Base-by-base conservation (phyloP, 352 stramenopile genomes). In the Peronospora belbahrii region DNA sequence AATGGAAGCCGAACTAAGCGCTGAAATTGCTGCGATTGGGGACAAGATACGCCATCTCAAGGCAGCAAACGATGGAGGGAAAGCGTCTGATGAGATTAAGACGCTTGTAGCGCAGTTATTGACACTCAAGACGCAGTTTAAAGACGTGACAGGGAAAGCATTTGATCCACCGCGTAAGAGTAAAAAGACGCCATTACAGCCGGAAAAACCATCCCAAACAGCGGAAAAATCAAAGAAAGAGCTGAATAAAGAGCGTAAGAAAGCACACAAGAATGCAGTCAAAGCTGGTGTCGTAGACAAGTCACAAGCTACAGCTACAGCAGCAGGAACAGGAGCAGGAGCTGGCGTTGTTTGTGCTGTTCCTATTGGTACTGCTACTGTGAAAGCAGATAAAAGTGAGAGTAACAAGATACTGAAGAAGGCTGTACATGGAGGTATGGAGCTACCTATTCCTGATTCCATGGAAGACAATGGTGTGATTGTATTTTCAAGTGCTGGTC, bases 201-300 rank as follows among this genome's bases (percentile, higher is more conserved):
- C 41, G 7, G 65, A 66, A 18, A 71, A 88, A 18, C 56, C 68
- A 4, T 65, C 45, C 27, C n/a, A n/a, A n/a, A n/a, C n/a, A n/a
- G n/a, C n/a, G n/a, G 88, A 87, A 43, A 88, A 87, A 56, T 85
- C 70, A 51, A 92, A 92, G 67, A 92, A 92, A 67, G 74, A 92
- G 60, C 65, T 92, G 10, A 92, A 89, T 66, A 92, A 92, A 64
- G 80, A 92, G 63, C 71, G 70, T 48, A 92, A 92, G 74, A 92
- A 92, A 56, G 77, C 74, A 11, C 67, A 83, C 39, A 92, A 92
- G 53, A 58, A 68, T 5, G 70, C 74, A n/a, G 27, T 82, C 28
- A 91, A 91, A 70, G 48, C 56, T 32, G 70, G 70, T 24, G 69
- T 59, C 7, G 46, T 36, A 2, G 52, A 39, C 22, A 39, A 50